phyloP scores from a whole-genome alignment of 116 monocot genomes.

The Dioscorea cayenensis region DNA sequence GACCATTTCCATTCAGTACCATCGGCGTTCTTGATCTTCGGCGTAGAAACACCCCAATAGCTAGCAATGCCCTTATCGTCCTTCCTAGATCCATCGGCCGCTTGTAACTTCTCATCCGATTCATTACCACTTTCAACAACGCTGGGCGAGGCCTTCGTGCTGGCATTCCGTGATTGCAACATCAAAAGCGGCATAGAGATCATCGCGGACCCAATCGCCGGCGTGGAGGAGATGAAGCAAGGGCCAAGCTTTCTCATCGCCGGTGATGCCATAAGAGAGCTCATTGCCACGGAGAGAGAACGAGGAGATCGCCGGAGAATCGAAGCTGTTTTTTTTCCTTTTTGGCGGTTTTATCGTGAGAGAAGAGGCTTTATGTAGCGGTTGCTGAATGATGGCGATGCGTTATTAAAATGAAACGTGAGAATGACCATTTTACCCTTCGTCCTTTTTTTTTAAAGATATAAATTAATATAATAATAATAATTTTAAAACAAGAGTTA shows the following conservation, averaged over 20 bases:
- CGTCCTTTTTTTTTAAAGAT: no score
- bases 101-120: neutral
- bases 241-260: conserved; percentile 18
- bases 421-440: no score
- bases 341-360: no score
- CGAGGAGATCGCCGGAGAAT: neutral
- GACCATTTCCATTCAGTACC: conserved; percentile 78
- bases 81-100: conserved; percentile 6
- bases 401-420: no score
- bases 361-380: no score
- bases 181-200: neutral
- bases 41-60: conserved; percentile 53
- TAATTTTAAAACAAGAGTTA: no score
- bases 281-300: conserved; percentile 13
- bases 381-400: no score
- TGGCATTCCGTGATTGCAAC: neutral
- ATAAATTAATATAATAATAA: no score
- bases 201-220: neutral
- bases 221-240: conserved; percentile 13
- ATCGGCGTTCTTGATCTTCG: conserved; percentile 47
- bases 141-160: neutral
- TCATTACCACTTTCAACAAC: neutral
- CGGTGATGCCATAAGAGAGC: conserved; percentile 10
- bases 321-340: no score
- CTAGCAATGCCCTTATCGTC: conserved; percentile 28